Conservation (phyloP, 352 stramenopile species). For the Globisporangium nunn region DNA sequence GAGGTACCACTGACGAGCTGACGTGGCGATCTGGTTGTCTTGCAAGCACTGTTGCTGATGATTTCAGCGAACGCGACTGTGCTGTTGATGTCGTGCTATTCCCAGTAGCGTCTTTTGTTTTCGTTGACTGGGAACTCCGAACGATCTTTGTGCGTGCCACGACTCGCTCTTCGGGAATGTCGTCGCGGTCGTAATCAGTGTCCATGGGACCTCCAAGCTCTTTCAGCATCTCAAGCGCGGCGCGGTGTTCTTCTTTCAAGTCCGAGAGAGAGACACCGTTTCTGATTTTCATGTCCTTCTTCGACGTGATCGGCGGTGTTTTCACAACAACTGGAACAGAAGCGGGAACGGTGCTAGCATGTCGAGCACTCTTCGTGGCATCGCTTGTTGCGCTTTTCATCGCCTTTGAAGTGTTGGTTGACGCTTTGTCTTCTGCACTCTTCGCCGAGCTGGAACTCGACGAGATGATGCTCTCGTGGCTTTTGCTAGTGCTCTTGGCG, state of each 20-base stretch:
- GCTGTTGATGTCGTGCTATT: too few species aligned
- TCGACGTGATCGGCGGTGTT: constrained; percentile 12
- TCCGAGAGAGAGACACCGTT: constrained; percentile 61
- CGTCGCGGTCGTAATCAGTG: constrained; percentile 21
- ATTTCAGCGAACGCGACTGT: not conserved
- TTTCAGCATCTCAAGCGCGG: constrained; percentile 61
- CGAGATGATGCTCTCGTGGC: not conserved
- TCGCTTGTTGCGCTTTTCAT: not conserved
- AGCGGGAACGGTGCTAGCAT: not conserved
- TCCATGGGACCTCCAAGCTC: constrained; percentile 63
- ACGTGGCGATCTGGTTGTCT: not conserved
- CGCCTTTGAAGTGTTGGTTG: not conserved
- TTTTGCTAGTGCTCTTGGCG: not conserved
- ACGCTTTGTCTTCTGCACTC: not conserved
- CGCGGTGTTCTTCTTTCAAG: constrained; percentile 68
- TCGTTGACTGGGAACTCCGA: not conserved
- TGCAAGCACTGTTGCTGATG: not conserved
- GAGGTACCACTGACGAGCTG: not conserved
- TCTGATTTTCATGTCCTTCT: constrained; percentile 29
- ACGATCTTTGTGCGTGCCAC: not conserved
- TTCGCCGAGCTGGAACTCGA: not conserved
- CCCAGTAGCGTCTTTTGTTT: not conserved
- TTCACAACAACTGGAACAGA: constrained; percentile 8
- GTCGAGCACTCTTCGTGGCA: not conserved
- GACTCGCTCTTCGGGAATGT: constrained; percentile 8